Base-by-base conservation (phyloP, 768 basidiomycete species). In the Panus rudis region DNA sequence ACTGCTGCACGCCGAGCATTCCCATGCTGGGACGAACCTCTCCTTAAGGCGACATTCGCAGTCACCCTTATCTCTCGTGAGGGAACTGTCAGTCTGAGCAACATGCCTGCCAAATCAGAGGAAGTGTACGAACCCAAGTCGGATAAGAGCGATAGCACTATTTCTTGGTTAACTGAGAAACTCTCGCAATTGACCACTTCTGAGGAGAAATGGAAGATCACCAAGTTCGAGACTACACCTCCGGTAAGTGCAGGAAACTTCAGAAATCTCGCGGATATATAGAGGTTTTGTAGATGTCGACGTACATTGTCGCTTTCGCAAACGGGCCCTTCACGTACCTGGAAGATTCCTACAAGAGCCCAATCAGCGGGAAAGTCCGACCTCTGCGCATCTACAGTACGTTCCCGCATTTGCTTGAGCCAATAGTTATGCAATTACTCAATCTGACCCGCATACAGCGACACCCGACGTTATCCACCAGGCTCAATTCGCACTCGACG, bases 21-120 rank as follows among this genome's bases (percentile, higher is more conserved):
- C 61, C 88, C 88, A 21, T 89, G 84, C 67, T 94, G 89, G 88
- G 93, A 96, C 58, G 92, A 96, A 58, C 94, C 93, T 13, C 71
- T 78, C 27, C 70, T 93, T 52, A 97, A 97, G 62, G 84, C 92
- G 0, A 91, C 83, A 2, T 88, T 84, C 58, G 56, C 73, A 0
- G 67, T 92, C 46, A 83, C 81, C 12, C 70, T 93, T 72, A 72
- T 93, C 54, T 88, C 90, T n/a, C 78, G 81, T 47, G 69, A 66
- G 7, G 76, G 79, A 49, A 84, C 86, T 4, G 77, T 80, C 57
- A 86, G 76, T 59, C 67, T 98, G 48, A 83, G 81, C 67, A 98
- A 97, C 66, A 94, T 92, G 88, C 73, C 88, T 16, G 78, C 72
- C 14, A 59, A 70, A 39, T 81, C 78, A n/a, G 81, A 88, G 52